Conservation (phyloP, 305 asterid species). For the Andrographis paniculata region DNA sequence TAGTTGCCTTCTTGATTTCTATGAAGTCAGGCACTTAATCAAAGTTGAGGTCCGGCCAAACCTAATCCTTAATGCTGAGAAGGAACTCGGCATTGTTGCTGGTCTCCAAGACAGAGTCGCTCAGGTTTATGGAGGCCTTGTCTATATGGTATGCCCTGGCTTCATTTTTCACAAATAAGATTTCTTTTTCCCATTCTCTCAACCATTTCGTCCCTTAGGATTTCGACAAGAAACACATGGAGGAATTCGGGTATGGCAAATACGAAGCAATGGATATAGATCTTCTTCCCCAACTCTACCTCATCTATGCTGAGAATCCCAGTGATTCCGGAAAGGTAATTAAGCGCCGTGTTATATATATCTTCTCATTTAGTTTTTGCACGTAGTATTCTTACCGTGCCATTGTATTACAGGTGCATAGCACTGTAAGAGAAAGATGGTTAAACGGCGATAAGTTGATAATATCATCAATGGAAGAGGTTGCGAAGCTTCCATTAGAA, state of each 20-base stretch:
- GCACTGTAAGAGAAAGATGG: constrained; percentile 85
- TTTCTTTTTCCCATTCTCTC: neutral
- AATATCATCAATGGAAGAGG: constrained; percentile 71
- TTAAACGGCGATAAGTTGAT: constrained; percentile 76
- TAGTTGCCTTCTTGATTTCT: constrained; percentile 91
- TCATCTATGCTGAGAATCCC: constrained; percentile 88
- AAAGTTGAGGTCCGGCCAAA: constrained; percentile 82
- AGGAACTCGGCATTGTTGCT: constrained; percentile 93
- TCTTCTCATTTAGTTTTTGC: neutral
- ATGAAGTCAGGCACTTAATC: constrained; percentile 64
- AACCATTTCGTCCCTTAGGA: constrained; percentile 32
- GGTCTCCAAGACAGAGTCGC: constrained; percentile 98
- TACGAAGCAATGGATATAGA: constrained; percentile 56
- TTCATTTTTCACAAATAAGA: neutral
- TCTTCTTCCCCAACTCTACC: constrained; percentile 79
- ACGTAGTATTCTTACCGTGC: too few relatives aligned
- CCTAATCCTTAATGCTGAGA: constrained; percentile 83
- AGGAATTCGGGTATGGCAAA: constrained; percentile 63
- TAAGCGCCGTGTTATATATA: neutral
- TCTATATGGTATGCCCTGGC: constrained; percentile 56
- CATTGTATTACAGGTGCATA: constrained; percentile 56
- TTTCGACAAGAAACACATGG: constrained; percentile 72
- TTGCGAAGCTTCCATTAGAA: constrained; percentile 66
- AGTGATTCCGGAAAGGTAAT: constrained; percentile 94
- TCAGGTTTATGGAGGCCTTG: constrained; percentile 93